Base-by-base conservation (phyloP, 768 basidiomycete genomes). In the Leccinum imitatum region DNA sequence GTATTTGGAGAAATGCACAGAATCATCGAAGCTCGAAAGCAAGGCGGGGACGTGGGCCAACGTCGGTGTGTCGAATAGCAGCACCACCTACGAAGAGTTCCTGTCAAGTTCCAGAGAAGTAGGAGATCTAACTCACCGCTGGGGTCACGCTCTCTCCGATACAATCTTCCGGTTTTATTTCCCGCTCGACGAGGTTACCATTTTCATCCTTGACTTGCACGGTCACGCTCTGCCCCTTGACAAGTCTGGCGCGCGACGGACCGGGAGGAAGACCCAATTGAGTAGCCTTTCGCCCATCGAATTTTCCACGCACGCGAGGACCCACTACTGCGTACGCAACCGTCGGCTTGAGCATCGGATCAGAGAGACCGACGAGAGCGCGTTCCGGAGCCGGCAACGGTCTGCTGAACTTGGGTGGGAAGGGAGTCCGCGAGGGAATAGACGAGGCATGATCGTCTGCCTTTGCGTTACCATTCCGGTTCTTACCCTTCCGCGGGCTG, bases 1-100 rank as follows among this genome's bases (percentile, higher is more conserved):
- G 58, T 86, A 81, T 59, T 73, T 74, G 3, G 79, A 63, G 65
- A 84, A 87, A 65, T 81, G 81, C 1, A 73, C 76, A 0, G 79
- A 80, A 19, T 71, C 68, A 19, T 71, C 73, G 65, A 86, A 86
- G 3, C 81, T 74, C 14, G 80, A 71, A 25, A 82, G 37, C 14
- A 91, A 71, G 6, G 79, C 73, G 1, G 79, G 75, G 17, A 89
- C 84, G 69, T 89, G 84, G 31, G 71, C 77, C 0, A 79, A 74
- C 0, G 83, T 81, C 1, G 93, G 90, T 13, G 90, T 82, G 65
- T 95, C 91, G 48, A 95, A 72, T 44, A 94, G 75, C 6, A 94
- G 70, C 23, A 87, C 70, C 3, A 80, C 86, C 85, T 91, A 64
- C 27, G 44, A 51, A 52, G 33, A 17, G 14, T 41, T 41, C 33